Base-by-base conservation (phyloP, 2,329 filamentous ascomycete genomes). In the Alternaria consortialis region DNA sequence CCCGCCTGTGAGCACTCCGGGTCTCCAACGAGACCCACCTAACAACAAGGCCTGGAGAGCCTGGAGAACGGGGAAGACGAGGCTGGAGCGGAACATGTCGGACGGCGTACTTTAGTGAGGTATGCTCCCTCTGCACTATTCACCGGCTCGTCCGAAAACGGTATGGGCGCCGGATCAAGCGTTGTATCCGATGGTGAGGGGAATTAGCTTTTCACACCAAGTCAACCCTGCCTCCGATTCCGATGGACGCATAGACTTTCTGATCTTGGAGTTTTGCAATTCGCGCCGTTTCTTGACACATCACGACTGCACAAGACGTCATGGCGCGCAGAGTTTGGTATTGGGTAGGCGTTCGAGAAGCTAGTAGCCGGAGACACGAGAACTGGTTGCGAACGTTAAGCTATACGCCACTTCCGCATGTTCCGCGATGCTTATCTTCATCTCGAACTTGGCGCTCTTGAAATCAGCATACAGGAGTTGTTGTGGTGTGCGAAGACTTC, bases 71-170 rank as follows among this genome's bases (percentile, higher is more conserved):
- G 53, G 57, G 37, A 51, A 23, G 25, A 31, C 29, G 44, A 50
- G 44, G 46, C 46, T 46, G 29, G 47, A 53, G 47, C 46, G 46
- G 58, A 47, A 40, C 39, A 57, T 48, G 47, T 57, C 58, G 58
- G 58, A 47, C 47, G 58, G 53, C 46, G 53, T 60, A 60, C 58
- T 57, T 29, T n/a, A 53, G 58, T 43, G 37, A 53, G 58, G 40
- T 46, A 60, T 40, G 29, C 47, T 56, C 53, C 53, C 58, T 57
- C 23, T 31, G 39, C 32, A 15, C 20, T 53, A 12, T 8, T 23
- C 20, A 32, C 37, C 52, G 53, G 37, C 43, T n/a, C 46, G 17
- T 40, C 51, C 46, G n/a, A 39, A 62, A 55, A 39, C 15, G 34
- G 51, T 47, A 59, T 59, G 51, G 51, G 34, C 56, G 46, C 56